Evolutionary conservation across 140 eudicot species (phyloP), one percentile per base, ranked within the genome.

Genomic region (Senecio squalidus): DNA sequence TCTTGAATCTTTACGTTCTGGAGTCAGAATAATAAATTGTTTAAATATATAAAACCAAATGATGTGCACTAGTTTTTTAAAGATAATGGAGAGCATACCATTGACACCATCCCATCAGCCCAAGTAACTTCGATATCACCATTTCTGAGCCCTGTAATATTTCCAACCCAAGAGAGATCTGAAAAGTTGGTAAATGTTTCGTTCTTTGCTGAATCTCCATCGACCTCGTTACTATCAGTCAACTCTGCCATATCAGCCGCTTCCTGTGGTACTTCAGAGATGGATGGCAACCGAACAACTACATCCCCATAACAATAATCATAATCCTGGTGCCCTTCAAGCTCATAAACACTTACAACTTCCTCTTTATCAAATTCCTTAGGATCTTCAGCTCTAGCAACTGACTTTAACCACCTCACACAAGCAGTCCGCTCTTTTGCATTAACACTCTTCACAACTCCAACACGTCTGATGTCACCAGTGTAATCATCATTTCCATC

Each of bases 271-370:
- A 13, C 52, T 15, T 5, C 7, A 22, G 38, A 6, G 26, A 51
- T 27, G 25, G 58, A 51, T 31, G 88, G 80, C 66, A 93, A 76
- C 62, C 97, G 84, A 69, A 93, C 95, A 69, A 93, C 99, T 2
- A 88, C 94, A 78, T 93, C 99, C 51, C 99, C 99, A 58, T 93
- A 84, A 64, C 99, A 93, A 71, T 93, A 93, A 63, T 93, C 99
- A 78, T 82, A 93, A 68, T 93, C 99, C 44, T 93, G 99, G 66
- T 93, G 99, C 21, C 84, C 96, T 69, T 93, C 99, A 34, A 93
- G 88, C 78, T 93, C 95, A 88, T 93, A 93, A 20, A 93, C 99
- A 65, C 99, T 93, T 6, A 93, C 99, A 27, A 88, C 51, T 66
- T 93, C 96, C 73, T 93, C 99, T 49, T 79, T 74, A 16, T 80